A percentile compares a stretch with the other conserved stretches of the same genome.
Conservation (phyloP, 176 grass and related monocot species). For the Guadua angustifolia region DNA sequence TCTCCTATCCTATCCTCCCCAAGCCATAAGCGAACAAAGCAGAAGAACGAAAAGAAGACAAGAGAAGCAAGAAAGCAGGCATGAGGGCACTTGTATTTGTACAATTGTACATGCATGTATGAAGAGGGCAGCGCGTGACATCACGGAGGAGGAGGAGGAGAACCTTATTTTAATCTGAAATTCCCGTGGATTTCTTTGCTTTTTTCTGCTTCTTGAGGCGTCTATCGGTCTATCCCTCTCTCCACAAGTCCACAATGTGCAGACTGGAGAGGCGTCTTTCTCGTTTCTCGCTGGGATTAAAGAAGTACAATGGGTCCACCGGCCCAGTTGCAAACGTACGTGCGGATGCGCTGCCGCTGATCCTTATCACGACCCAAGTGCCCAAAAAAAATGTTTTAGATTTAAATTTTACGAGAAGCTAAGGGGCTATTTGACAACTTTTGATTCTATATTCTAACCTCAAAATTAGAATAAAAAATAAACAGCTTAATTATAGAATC, state of each 20-base stretch:
- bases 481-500: no score
- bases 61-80: constrained; percentile 36
- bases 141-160: not conserved
- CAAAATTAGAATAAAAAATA: no score
- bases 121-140: constrained; percentile 31
- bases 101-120: not conserved
- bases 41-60: constrained; percentile 41
- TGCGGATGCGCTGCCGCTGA: constrained; percentile 38
- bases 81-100: constrained; percentile 6
- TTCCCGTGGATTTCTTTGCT: constrained; percentile 7
- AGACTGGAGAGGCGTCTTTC: not conserved
- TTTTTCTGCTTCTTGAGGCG: not conserved
- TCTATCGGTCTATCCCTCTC: not conserved
- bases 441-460: no score
- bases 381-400: no score
- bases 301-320: constrained; percentile 2
- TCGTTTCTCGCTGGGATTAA: constrained; percentile 17
- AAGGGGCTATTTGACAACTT: no score
- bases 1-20: not conserved
- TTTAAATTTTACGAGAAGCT: no score
- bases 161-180: constrained; percentile 43
- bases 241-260: no score
- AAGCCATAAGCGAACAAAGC: constrained; percentile 44
- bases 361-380: constrained; percentile 38
- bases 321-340: constrained; percentile 43